These are phyloP conservation scores for Crithidia sp. DNA, from an alignment of 208 protist species.

Conservation along the genomic window DNA sequence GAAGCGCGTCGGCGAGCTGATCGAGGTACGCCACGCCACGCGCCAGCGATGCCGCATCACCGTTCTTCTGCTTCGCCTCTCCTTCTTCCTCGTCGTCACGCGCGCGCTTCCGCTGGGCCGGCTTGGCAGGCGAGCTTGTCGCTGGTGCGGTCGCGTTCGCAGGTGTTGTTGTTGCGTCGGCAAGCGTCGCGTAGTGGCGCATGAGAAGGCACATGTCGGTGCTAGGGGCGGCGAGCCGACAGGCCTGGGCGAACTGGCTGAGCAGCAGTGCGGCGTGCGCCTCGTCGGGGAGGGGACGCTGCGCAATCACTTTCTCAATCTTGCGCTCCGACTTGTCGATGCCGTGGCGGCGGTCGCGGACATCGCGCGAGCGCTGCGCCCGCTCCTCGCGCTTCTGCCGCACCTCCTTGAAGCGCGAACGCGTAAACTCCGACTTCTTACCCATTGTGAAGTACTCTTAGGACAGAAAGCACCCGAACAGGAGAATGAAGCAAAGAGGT, in stretches of 20 bases:
- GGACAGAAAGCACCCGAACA: background rate
- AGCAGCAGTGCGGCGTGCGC: conserved; percentile 66
- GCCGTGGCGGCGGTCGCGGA: conserved; percentile 68
- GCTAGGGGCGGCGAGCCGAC: conserved; percentile 66
- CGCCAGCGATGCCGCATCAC: conserved; percentile 13
- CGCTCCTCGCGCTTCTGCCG: conserved; percentile 64
- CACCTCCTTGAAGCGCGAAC: conserved; percentile 60
- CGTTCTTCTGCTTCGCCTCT: background rate
- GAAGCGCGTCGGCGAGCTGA: conserved; percentile 51
- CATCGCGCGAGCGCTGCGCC: conserved; percentile 49
- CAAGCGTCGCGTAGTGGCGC: conserved; percentile 43
- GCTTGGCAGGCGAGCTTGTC: conserved; percentile 7
- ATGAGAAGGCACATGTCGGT: conserved; percentile 76
- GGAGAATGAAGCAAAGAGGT: conserved; percentile 14
- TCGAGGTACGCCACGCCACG: conserved; percentile 36
- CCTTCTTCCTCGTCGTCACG: conserved; percentile 21
- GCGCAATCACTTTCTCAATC: conserved; percentile 56
- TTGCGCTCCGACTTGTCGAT: conserved; percentile 50
- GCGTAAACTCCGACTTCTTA: conserved; percentile 63
- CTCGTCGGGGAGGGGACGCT: conserved; percentile 42
- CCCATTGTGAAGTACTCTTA: conserved; percentile 50
- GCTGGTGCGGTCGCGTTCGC: conserved; percentile 1
- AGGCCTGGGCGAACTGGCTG: conserved; percentile 74
- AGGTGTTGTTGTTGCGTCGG: conserved; percentile 1
- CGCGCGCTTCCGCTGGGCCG: conserved; percentile 41